Percentiles rank a stretch among this genome's conserved stretches.
These are phyloP conservation scores for Diphasiastrum complanatum DNA, from an alignment of 83 land plant genomes.

Conservation along the genomic window DNA sequence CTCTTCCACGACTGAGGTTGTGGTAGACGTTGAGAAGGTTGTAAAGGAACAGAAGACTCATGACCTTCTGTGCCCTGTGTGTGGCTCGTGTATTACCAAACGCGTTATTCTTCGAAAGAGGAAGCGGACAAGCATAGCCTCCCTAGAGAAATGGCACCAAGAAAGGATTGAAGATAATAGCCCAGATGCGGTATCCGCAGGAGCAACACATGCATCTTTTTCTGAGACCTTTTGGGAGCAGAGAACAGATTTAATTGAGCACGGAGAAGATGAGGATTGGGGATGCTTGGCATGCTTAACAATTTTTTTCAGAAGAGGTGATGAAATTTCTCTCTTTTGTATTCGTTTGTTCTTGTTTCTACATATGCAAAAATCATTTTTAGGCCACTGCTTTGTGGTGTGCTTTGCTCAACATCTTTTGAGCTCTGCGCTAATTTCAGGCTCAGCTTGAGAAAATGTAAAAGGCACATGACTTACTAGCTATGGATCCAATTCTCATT, in stretches of 20 bases:
- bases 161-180: background rate
- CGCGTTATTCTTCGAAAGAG: conserved; percentile 38
- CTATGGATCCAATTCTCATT: no score
- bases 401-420: no score
- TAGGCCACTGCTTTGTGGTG: no score
- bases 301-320: conserved; percentile 35
- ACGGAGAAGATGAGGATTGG: conserved; percentile 21
- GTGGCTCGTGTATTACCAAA: conserved; percentile 36
- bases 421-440: no score
- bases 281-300: conserved; percentile 41
- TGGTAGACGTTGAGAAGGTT: conserved; percentile 26
- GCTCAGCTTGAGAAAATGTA: no score
- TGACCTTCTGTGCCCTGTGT: conserved; percentile 33
- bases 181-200: background rate
- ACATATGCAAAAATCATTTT: no score
- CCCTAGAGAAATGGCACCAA: conserved; percentile 22
- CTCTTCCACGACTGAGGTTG: conserved; percentile 5
- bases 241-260: background rate
- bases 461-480: no score
- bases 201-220: background rate
- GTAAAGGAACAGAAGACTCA: conserved; percentile 35
- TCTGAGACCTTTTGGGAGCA: background rate
- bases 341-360: no score
- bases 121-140: conserved; percentile 23
- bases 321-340: no score